A percentile compares a stretch with the other conserved stretches of the same genome.
Evolutionary conservation across 768 basidiomycete genomes (phyloP).

Genomic region (Pulveroboletus sp.): DNA sequence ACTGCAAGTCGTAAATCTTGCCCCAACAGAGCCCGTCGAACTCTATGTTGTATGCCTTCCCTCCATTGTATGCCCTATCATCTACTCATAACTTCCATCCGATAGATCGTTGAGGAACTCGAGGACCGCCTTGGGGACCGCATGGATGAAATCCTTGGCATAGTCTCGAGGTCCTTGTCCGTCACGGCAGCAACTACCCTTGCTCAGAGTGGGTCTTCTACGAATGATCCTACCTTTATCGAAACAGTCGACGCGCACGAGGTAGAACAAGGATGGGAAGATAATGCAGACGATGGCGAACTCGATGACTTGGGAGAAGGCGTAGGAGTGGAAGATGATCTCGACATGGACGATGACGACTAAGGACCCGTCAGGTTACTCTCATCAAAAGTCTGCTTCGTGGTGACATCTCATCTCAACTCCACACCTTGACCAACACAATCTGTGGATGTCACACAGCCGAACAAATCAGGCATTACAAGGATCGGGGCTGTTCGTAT

Average conservation of each 20-base stretch:
- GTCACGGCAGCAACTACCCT: neutral
- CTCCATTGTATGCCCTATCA: neutral
- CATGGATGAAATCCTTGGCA: constrained; percentile 60
- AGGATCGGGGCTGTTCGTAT: neutral
- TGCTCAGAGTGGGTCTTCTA: neutral
- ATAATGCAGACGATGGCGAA: constrained; percentile 45
- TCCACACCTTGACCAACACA: neutral
- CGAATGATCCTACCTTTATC: neutral
- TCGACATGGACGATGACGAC: constrained; percentile 59
- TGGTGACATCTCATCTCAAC: neutral
- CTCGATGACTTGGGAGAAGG: constrained; percentile 69
- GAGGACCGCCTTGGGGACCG: constrained; percentile 74
- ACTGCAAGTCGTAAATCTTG: constrained; percentile 86
- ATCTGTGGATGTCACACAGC: neutral
- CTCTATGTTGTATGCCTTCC: constrained; percentile 73
- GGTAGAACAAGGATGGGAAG: constrained; percentile 28
- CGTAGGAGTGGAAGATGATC: constrained; percentile 61
- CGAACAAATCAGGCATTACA: neutral
- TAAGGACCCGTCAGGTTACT: constrained; percentile 12
- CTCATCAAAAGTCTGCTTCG: neutral
- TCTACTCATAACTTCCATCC: neutral
- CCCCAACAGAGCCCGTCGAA: constrained; percentile 76
- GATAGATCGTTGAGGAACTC: constrained; percentile 88
- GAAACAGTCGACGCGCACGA: constrained; percentile 15
- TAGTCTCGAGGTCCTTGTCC: constrained; percentile 46